A percentile compares a stretch with the other conserved stretches of the same genome.
These are phyloP conservation scores for Diaporthe helianthi DNA, from an alignment of 2,329 filamentous ascomycete genomes.

Conservation along the genomic window DNA sequence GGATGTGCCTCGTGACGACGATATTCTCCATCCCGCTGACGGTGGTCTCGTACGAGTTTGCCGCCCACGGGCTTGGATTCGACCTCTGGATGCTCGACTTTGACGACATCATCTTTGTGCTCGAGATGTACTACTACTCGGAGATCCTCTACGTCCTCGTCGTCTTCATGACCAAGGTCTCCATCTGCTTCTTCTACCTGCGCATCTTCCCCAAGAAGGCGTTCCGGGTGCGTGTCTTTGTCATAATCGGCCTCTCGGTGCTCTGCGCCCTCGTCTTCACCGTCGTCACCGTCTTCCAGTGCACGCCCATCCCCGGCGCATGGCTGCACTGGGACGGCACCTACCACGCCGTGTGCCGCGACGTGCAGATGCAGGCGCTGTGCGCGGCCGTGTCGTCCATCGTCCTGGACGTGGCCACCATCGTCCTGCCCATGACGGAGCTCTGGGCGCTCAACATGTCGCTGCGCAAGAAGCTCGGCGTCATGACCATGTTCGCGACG, in stretches of 20 bases:
- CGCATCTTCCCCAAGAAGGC: conserved; percentile 18
- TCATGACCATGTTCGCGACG: conserved; percentile 46
- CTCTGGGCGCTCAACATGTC: conserved; percentile 49
- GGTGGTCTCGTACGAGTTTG: conserved; percentile 13
- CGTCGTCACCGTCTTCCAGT: conserved; percentile 6
- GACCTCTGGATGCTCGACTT: conserved; percentile 1
- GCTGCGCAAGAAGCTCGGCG: conserved; percentile 48
- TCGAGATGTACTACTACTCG: conserved; percentile 18
- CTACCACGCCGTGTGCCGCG: not conserved
- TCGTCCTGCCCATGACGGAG: conserved; percentile 48
- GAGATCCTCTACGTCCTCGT: conserved; percentile 3
- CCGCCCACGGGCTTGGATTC: conserved; percentile 1
- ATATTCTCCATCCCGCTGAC: conserved; percentile 15
- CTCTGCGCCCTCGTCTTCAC: not conserved
- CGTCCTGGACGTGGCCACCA: conserved; percentile 48
- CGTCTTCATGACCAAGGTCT: conserved; percentile 22
- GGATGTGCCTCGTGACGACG: conserved; percentile 12
- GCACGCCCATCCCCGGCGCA: not conserved
- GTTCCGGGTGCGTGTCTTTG: not conserved
- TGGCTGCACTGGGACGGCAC: conserved; percentile 25
- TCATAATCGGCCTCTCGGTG: not conserved
- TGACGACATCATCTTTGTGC: conserved; percentile 17
- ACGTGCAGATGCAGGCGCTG: conserved; percentile 32
- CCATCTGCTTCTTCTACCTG: conserved; percentile 25
- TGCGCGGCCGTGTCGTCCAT: conserved; percentile 50